Evolutionary conservation across 768 basidiomycete species (phyloP), one percentile per base, ranked within the genome.

Genomic region (Suillus cothurnatus): DNA sequence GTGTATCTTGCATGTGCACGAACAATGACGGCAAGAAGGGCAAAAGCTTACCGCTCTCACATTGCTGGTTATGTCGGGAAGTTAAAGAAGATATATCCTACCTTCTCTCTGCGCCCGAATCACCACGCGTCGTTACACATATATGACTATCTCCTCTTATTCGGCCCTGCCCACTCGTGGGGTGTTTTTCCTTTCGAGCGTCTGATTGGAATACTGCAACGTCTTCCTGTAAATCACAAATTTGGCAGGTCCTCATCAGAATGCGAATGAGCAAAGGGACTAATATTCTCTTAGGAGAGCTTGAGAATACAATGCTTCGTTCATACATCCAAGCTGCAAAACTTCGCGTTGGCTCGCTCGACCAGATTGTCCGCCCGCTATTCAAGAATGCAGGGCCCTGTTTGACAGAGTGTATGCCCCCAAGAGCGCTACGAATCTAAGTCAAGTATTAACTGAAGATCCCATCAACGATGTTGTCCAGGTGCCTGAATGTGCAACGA

Each of bases 81-180:
- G 0, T 62, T 79, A 2, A 31, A 64, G 11, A 2, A 60, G 1
- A 19, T 77, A 7, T 71, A 76, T 34, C 74, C 76, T 3, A 49
- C 56, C 15, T 53, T 23, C 1, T 28, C 62, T 6, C 21, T 56
- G 17, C 61, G 45, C 21, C 70, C 74, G 9, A 80, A 78, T 55
- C 55, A 73, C n/a, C 80, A 80, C 49, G 63, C 72, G n/a, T 67
- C 73, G 2, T 62, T 76, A 31, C 77, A 74, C 50, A 50, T 78
- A 7, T 67, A 71, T n/a, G 73, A 80, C 19, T 80, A 79, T 59
- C 66, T 80, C 0, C 12, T 68, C 0, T 65, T 74, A 2, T 81
- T 80, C 64, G 77, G 81, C 0, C 80, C 79, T n/a, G 69, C 77
- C 0, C 70, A 72, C 47, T 73, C 72, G 1, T 82, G 79, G 81